Conservation (phyloP, 257 asterid species). For the Petrea volubilis region DNA sequence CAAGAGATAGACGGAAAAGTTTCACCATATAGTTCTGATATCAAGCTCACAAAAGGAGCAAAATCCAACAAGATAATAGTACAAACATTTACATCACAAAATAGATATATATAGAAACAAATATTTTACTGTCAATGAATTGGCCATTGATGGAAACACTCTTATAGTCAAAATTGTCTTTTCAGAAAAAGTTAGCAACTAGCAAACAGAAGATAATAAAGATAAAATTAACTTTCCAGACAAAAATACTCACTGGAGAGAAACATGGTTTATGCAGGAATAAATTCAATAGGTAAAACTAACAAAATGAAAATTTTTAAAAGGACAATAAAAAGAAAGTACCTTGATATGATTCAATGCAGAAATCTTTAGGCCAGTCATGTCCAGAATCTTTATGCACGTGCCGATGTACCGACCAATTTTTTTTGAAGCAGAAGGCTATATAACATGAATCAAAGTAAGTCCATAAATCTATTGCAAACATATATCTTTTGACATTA, state of each 20-base stretch:
- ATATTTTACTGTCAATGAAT: background rate
- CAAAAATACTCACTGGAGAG: background rate
- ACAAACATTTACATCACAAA: background rate
- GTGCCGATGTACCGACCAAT: conserved; percentile 69
- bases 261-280: background rate
- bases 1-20: background rate
- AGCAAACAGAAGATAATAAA: background rate
- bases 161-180: background rate
- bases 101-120: background rate
- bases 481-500: background rate
- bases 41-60: background rate
- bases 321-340: conserved; percentile 23
- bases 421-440: conserved; percentile 76
- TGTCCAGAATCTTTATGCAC: conserved; percentile 90
- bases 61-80: background rate
- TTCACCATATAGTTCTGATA: background rate
- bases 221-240: background rate
- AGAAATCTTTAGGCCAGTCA: conserved; percentile 93
- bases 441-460: conserved; percentile 16
- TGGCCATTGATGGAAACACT: background rate
- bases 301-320: background rate
- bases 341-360: conserved; percentile 94
- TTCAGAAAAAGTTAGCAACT: background rate
- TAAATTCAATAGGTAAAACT: background rate
- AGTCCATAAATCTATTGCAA: conserved; percentile 15